These are phyloP conservation scores for Mrakia frigida DNA, from an alignment of 768 basidiomycete genomes.

Conservation along the genomic window DNA sequence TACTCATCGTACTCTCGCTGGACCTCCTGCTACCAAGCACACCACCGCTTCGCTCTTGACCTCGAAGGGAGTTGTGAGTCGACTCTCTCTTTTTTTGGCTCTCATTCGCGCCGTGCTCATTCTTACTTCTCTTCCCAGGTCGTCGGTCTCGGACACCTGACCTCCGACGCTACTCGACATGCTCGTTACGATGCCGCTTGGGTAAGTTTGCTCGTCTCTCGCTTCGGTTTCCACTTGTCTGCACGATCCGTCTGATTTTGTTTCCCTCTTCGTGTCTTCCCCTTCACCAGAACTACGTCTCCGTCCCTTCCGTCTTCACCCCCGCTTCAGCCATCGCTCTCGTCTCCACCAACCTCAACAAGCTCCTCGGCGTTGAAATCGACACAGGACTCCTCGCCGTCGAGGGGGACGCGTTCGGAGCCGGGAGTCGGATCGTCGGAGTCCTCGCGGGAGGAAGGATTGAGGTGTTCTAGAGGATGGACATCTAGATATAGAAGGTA, in stretches of 20 bases:
- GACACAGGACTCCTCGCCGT: constrained; percentile 6
- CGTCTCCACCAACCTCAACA: constrained; percentile 55
- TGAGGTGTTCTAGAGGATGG: neutral
- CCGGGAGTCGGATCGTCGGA: constrained; percentile 8
- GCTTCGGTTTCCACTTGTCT: too few species aligned
- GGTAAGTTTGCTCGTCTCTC: too few species aligned
- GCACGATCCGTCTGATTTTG: too few species aligned
- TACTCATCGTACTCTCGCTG: constrained; percentile 57
- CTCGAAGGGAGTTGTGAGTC: constrained; percentile 56
- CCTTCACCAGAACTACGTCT: neutral
- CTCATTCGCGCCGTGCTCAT: neutral
- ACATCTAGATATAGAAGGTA: too few species aligned
- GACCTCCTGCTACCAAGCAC: constrained; percentile 63
- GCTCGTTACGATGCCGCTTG: constrained; percentile 75
- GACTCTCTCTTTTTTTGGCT: neutral
- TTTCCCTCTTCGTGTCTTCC: too few species aligned
- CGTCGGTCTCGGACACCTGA: constrained; percentile 51
- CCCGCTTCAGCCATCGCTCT: constrained; percentile 50
- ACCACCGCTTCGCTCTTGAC: constrained; percentile 60
- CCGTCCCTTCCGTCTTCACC: neutral
- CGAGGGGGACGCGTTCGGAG: constrained; percentile 16
- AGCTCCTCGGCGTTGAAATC: constrained; percentile 48
- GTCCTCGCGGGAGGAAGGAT: neutral
- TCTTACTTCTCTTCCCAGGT: constrained; percentile 33
- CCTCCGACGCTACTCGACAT: constrained; percentile 66